Percentiles rank a stretch among this genome's conserved stretches.
phyloP scores from a whole-genome alignment of 371 early-diverging fungal genomes.

The Rhizopus delemar region DNA sequence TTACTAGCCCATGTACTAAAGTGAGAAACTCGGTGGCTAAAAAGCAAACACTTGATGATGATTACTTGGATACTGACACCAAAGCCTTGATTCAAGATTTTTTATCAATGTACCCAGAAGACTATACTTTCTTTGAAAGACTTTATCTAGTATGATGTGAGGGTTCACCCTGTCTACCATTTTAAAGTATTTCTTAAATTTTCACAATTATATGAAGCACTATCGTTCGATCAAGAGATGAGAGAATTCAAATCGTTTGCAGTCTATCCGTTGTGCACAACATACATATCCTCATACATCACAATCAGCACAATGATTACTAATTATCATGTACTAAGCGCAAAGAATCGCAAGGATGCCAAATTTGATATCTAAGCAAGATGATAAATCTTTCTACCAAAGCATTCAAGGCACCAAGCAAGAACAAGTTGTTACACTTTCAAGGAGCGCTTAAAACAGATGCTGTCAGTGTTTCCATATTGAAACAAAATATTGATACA shows the following conservation, averaged over 20 bases:
- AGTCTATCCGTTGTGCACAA: not conserved
- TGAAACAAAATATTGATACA: not conserved
- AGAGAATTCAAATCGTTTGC: not conserved
- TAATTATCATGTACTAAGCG: too few relatives aligned
- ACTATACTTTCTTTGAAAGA: not conserved
- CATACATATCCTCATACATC: not conserved
- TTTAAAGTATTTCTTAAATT: not conserved
- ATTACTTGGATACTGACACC: too few relatives aligned
- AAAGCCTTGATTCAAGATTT: too few relatives aligned
- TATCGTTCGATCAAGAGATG: not conserved
- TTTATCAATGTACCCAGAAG: not conserved
- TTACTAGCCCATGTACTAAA: constrained; percentile 1
- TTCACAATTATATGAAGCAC: not conserved
- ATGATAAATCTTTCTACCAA: too few relatives aligned
- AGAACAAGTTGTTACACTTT: too few relatives aligned
- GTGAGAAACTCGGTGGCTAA: not conserved
- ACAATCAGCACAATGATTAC: too few relatives aligned
- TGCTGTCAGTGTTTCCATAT: not conserved
- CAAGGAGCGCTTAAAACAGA: too few relatives aligned
- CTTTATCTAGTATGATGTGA: not conserved
- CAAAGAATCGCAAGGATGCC: too few relatives aligned
- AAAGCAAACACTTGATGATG: too few relatives aligned
- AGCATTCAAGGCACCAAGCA: too few relatives aligned
- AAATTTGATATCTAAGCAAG: too few relatives aligned
- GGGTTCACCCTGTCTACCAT: not conserved